Evolutionary conservation across 345 rosid genomes (phyloP).

Genomic region (Turnera subulata): DNA sequence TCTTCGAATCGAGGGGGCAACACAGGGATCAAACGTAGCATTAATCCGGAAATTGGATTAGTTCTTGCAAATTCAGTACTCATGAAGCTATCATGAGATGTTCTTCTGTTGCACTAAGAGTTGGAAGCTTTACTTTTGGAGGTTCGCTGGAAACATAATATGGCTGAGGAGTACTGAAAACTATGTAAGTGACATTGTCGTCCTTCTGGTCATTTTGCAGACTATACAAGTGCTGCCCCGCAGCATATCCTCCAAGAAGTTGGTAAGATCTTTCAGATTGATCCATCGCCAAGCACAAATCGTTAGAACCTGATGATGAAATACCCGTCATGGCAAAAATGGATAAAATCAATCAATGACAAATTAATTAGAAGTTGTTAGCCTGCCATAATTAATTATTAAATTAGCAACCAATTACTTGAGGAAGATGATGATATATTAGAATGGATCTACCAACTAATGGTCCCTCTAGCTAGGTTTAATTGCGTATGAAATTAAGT

Average conservation of each 20-base stretch:
- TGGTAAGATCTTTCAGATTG: conserved; percentile 79
- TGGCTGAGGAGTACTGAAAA: conserved; percentile 40
- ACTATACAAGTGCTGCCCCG: conserved; percentile 63
- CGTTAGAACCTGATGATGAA: conserved; percentile 71
- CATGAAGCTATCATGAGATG: too few relatives aligned
- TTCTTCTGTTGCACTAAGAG: conserved; percentile 36
- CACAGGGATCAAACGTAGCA: too few relatives aligned
- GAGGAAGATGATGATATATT: too few relatives aligned
- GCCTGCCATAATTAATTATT: too few relatives aligned
- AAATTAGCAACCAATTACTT: too few relatives aligned
- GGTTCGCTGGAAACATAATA: conserved; percentile 21
- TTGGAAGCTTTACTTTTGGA: conserved; percentile 60
- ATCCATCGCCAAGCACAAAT: conserved; percentile 73
- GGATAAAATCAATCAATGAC: not conserved
- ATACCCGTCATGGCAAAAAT: not conserved
- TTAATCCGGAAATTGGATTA: too few relatives aligned
- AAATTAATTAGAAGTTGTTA: not conserved
- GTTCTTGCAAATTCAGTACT: too few relatives aligned
- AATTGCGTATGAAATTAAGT: too few relatives aligned
- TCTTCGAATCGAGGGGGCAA: too few relatives aligned
- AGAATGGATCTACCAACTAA: too few relatives aligned
- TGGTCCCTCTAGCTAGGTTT: too few relatives aligned
- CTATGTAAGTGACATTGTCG: conserved; percentile 26
- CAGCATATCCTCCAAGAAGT: conserved; percentile 77
- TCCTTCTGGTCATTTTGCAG: conserved; percentile 35